Evolutionary conservation across 2,329 filamentous ascomycete species (phyloP).

Genomic region (Colletotrichum noveboracense): DNA sequence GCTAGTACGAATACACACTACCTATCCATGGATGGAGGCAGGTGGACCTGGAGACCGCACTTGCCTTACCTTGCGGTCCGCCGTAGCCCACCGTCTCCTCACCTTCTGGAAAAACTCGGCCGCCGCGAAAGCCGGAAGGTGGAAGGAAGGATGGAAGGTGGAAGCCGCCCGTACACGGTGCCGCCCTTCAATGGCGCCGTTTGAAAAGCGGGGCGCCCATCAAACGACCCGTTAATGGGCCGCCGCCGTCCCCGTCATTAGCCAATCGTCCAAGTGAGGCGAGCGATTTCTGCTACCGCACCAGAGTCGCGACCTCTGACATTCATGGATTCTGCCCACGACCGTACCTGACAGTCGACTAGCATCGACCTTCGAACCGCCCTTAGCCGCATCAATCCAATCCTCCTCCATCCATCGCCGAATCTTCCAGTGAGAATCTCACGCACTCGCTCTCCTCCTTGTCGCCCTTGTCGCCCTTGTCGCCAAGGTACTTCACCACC

Average conservation of each 20-base stretch:
- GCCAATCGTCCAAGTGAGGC: slow-evolving; percentile 24
- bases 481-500: not conserved
- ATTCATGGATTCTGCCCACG: not conserved
- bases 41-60: not conserved
- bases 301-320: not conserved
- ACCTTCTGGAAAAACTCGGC: slow-evolving; percentile 21
- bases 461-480: not conserved
- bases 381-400: not conserved
- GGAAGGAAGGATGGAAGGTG: slow-evolving; percentile 10
- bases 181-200: slow-evolving; percentile 8
- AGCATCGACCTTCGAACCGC: not conserved
- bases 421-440: not conserved
- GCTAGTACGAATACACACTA: not conserved
- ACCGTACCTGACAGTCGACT: not conserved
- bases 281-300: not conserved
- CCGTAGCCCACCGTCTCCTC: slow-evolving; percentile 3
- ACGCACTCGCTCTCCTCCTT: not conserved
- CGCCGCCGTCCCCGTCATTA: slow-evolving; percentile 13
- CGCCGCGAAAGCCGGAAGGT: slow-evolving; percentile 15
- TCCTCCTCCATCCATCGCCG: not conserved
- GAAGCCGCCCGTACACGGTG: not conserved
- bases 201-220: slow-evolving; percentile 9
- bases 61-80: not conserved
- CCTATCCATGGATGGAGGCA: not conserved
- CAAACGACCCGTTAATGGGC: slow-evolving; percentile 12